phyloP scores from a whole-genome alignment of 1,284 basidiomycete genomes.

The Polyporus tsugae region DNA sequence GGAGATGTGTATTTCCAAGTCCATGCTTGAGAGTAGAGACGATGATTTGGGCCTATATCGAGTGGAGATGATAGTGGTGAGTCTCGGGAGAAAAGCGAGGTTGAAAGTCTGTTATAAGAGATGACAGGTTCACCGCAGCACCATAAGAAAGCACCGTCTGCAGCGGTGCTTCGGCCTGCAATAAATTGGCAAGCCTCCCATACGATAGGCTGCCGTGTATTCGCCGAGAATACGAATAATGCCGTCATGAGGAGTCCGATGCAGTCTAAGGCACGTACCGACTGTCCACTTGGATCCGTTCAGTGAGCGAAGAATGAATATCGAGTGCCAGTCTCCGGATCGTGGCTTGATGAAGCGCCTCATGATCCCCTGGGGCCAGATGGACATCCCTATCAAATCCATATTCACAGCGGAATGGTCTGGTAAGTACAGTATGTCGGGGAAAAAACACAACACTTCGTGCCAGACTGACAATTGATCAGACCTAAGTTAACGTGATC shows the following conservation, averaged over 20 bases:
- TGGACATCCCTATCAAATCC: neutral
- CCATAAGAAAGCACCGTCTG: neutral
- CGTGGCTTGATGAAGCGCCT: neutral
- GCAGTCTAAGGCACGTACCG: neutral
- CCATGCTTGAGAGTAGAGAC: neutral
- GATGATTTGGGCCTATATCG: neutral
- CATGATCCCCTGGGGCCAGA: too few species aligned
- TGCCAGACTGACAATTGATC: slow-evolving; percentile 1
- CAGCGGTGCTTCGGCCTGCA: neutral
- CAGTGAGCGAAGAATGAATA: neutral
- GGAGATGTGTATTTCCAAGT: slow-evolving; percentile 44
- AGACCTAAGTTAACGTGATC: neutral
- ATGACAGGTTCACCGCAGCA: neutral
- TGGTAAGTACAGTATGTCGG: neutral
- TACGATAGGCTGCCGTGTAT: neutral
- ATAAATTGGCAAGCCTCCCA: neutral
- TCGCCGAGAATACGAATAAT: neutral
- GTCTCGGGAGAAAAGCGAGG: neutral
- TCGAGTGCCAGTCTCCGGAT: neutral
- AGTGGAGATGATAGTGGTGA: neutral
- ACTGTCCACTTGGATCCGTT: neutral
- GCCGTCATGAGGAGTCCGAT: neutral
- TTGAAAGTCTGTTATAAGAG: neutral
- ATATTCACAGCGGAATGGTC: neutral
- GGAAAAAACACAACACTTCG: neutral